Evolutionary conservation across 2,329 filamentous ascomycete species (phyloP).

Genomic region (Paecilomyces niveus): DNA sequence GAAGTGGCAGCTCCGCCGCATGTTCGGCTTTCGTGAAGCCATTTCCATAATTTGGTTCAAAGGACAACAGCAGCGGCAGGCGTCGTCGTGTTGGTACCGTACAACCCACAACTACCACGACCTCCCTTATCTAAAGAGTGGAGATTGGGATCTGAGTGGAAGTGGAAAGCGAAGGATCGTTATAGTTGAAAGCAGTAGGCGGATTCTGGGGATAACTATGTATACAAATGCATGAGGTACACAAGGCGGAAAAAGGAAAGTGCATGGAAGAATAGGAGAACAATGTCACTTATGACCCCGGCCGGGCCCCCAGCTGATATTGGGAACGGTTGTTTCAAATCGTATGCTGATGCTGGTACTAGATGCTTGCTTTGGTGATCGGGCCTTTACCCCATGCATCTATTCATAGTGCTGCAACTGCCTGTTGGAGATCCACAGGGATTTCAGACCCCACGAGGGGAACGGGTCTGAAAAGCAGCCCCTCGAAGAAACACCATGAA

Average conservation of each 20-base stretch:
- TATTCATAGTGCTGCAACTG: background rate
- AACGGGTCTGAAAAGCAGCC: background rate
- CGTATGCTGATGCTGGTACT: background rate
- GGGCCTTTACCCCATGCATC: background rate
- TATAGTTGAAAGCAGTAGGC: background rate
- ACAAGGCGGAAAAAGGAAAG: background rate
- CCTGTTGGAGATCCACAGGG: background rate
- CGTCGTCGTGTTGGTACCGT: background rate
- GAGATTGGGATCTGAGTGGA: background rate
- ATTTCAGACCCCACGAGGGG: background rate
- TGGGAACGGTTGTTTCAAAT: background rate
- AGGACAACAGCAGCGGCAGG: background rate
- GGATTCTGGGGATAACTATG: background rate
- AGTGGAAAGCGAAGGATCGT: background rate
- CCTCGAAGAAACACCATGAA: background rate
- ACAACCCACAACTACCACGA: background rate
- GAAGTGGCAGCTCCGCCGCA: constrained; percentile 13
- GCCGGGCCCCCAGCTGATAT: background rate
- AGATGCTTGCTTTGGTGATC: background rate
- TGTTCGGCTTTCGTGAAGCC: constrained; percentile 1
- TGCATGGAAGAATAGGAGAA: background rate
- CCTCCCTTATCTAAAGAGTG: background rate
- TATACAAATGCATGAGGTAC: background rate
- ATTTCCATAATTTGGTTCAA: background rate
- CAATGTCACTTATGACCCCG: background rate